Evolutionary conservation across 768 basidiomycete species (phyloP).

Genomic region (Lentinula edodes): DNA sequence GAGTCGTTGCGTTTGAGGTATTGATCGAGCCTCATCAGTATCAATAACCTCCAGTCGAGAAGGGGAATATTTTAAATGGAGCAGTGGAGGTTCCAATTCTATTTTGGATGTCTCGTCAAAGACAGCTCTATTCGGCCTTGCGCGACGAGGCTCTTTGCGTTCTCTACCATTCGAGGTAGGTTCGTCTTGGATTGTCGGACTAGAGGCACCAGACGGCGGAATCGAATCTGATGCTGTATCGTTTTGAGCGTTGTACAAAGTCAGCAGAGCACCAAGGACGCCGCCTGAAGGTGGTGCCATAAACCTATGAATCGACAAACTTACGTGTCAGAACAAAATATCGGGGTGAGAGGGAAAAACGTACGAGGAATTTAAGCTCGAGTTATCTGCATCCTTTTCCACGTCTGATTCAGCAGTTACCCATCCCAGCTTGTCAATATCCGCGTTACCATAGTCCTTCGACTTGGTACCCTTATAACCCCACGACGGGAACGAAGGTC

Average conservation of each 20-base stretch:
- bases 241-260: conserved; percentile 5
- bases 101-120: neutral
- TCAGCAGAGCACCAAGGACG: conserved; percentile 5
- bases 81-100: neutral
- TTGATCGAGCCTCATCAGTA: neutral
- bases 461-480: neutral
- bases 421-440: neutral
- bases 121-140: neutral
- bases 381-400: neutral
- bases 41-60: neutral
- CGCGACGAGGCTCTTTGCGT: neutral
- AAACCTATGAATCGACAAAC: neutral
- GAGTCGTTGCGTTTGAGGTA: neutral
- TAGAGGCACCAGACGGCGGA: neutral
- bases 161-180: conserved; percentile 1
- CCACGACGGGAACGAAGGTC: neutral
- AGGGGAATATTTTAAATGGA: neutral
- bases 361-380: neutral
- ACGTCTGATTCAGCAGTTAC: neutral
- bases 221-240: neutral
- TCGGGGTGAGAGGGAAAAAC: neutral
- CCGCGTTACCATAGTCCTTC: conserved; percentile 2
- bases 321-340: neutral
- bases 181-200: neutral
- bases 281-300: neutral